These are phyloP conservation scores for Emmonsiellopsis sp. DNA, from an alignment of 2,329 filamentous ascomycete species.

Conservation along the genomic window DNA sequence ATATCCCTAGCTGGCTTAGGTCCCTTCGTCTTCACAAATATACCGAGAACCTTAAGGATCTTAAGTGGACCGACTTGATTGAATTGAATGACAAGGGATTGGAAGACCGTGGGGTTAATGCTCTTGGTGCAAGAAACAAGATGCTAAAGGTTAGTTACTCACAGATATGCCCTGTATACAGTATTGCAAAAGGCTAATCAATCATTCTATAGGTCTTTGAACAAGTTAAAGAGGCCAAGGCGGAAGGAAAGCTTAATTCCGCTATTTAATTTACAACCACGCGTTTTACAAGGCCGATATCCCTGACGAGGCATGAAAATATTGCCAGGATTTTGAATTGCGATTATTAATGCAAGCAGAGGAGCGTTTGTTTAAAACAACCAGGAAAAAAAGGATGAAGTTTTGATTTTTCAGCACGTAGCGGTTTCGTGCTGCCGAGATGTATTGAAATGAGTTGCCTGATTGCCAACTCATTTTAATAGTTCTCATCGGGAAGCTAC, in stretches of 20 bases:
- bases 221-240: conserved; percentile 76
- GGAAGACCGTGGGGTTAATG: conserved; percentile 88
- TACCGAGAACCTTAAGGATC: conserved; percentile 93
- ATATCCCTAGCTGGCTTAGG: conserved; percentile 92
- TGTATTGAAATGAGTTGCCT: background rate
- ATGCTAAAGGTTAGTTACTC: conserved; percentile 71
- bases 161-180: background rate
- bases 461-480: too few relatives aligned
- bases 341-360: background rate
- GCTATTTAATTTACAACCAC: conserved; percentile 15
- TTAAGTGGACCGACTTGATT: conserved; percentile 90
- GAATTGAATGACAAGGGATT: conserved; percentile 88
- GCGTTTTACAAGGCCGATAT: background rate
- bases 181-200: background rate
- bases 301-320: background rate
- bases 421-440: background rate
- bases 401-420: background rate
- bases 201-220: conserved; percentile 62
- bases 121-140: conserved; percentile 87
- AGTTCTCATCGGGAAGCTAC: too few relatives aligned
- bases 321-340: background rate
- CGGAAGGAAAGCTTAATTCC: conserved; percentile 56
- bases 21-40: conserved; percentile 96
- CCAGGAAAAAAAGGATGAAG: background rate
- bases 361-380: background rate